phyloP scores from a whole-genome alignment of 2,329 filamentous ascomycete species.

The Pseudocercospora ulei region DNA sequence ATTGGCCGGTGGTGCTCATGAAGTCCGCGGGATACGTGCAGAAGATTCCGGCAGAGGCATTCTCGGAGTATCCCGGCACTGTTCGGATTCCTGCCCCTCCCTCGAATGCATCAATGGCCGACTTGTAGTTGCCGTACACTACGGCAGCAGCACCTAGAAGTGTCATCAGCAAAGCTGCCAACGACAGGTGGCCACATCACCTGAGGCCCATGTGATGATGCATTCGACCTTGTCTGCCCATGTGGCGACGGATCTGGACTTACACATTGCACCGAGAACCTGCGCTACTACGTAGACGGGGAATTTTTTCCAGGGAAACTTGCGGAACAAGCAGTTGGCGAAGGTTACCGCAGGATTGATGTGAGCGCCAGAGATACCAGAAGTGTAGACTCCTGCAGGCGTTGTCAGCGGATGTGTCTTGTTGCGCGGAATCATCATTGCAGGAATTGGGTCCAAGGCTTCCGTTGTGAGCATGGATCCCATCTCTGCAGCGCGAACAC shows the following conservation, averaged over 20 bases:
- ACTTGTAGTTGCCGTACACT: constrained; percentile 39
- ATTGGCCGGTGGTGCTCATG: constrained; percentile 56
- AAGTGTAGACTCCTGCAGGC: constrained; percentile 27
- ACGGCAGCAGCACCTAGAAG: constrained; percentile 37
- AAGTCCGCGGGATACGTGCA: constrained; percentile 61
- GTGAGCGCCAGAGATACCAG: constrained; percentile 32
- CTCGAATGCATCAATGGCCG: constrained; percentile 33
- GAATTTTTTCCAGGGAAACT: constrained; percentile 50
- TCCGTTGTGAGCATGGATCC: background rate
- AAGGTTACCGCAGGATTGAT: constrained; percentile 54
- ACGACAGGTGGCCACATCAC: constrained; percentile 3
- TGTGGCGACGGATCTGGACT: no score
- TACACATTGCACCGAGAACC: constrained; percentile 54
- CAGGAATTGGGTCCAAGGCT: background rate
- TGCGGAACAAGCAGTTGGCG: constrained; percentile 57
- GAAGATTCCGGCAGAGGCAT: constrained; percentile 60
- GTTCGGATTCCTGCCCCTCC: constrained; percentile 52
- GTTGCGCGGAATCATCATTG: background rate
- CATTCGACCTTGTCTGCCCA: no score
- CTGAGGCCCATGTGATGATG: background rate
- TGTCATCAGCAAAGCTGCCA: constrained; percentile 1
- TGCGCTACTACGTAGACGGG: constrained; percentile 54
- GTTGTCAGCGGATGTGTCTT: background rate
- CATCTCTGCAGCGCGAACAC: constrained; percentile 1
- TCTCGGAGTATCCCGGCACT: constrained; percentile 45